Conservation (phyloP, 2,329 filamentous ascomycete species). For the Epichloe festucae region DNA sequence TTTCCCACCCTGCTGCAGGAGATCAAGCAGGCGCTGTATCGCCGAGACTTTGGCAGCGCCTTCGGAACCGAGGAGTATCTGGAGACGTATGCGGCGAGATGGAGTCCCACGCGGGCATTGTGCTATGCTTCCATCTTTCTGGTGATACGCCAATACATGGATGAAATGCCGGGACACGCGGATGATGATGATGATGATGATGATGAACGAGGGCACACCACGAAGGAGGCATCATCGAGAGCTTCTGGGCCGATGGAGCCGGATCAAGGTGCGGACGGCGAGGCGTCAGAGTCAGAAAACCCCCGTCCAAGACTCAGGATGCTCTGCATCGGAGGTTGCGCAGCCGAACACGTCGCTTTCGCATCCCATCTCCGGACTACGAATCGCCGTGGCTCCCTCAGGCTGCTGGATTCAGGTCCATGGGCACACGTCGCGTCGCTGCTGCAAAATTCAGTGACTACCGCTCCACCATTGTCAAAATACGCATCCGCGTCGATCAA, state of each 20-base stretch:
- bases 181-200: not conserved
- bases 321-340: constrained; percentile 42
- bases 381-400: constrained; percentile 28
- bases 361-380: constrained; percentile 28
- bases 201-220: not conserved
- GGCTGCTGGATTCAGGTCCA: constrained; percentile 68
- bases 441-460: constrained; percentile 44
- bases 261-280: not conserved
- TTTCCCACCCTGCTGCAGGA: constrained; percentile 54
- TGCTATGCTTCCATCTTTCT: constrained; percentile 56
- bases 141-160: constrained; percentile 22
- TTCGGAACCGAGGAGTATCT: constrained; percentile 63
- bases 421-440: constrained; percentile 54
- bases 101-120: constrained; percentile 77
- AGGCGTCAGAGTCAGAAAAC: not conserved
- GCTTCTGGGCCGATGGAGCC: not conserved
- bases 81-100: constrained; percentile 74
- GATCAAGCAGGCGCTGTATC: constrained; percentile 75
- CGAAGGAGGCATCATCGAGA: not conserved
- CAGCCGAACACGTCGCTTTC: constrained; percentile 48
- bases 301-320: constrained; percentile 20
- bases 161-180: constrained; percentile 10
- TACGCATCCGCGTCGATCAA: constrained; percentile 37
- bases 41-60: constrained; percentile 68
- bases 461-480: constrained; percentile 34